Base-by-base conservation (phyloP, 208 protist species). In the Leishmania major region DNA sequence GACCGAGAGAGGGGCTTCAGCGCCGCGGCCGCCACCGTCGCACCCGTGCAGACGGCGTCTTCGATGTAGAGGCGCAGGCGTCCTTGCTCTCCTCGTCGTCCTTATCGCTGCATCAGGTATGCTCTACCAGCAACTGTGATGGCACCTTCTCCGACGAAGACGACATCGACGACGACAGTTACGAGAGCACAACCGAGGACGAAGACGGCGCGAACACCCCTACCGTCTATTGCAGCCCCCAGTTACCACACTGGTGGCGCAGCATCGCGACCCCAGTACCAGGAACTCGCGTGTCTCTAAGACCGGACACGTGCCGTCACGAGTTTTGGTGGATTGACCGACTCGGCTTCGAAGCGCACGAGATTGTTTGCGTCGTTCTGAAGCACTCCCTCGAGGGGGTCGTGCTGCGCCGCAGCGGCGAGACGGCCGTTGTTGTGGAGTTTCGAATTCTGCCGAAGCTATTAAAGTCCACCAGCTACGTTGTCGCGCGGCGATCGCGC, bases 311-410 rank as follows among this genome's bases (percentile, higher is more conserved):
- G 25, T 40, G 71, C 13, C 76, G 69, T 7, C 60, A 79, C n/a
- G 85, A 78, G 71, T 88, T 82, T 31, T 88, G 77, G 78, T 88
- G 85, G 85, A 81, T 88, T 25, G 85, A 88, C 45, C 85, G 79
- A 11, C 81, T 88, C 37, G 85, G 85, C 78, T 67, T 67, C 67
- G 85, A 88, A 75, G 85, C 85, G 0, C 76, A 85, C 49, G 80
- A 81, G 40, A 51, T 85, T 2, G 77, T 88, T 35, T 72, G 72
- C n/a, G 55, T 85, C 31, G 53, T 84, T 51, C 51, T 87, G 28
- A 31, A 66, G 70, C 80, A 87, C 78, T 53, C 62, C 3, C 25
- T 78, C 64, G 84, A 82, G 55, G 84, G 80, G 2, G 43, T 64
- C 6, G 84, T 87, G 71, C 25, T 75, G 59, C 84, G 84, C 43